Evolutionary conservation across 345 rosid genomes (phyloP).

Genomic region (Populus simonii): DNA sequence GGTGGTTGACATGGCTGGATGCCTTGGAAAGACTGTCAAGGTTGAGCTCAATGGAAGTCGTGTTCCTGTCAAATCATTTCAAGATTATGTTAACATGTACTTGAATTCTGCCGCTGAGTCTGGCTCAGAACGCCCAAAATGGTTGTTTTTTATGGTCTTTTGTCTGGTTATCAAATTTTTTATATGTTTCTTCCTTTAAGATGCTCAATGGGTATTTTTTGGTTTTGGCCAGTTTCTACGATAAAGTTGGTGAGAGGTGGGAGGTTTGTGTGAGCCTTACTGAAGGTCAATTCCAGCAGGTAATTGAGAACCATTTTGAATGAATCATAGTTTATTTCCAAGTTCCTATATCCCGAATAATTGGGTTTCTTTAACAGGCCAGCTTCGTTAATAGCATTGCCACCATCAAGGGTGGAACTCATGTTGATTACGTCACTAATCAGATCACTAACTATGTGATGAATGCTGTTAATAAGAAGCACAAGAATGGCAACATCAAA

Average conservation of each 20-base stretch:
- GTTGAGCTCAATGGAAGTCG: constrained; percentile 78
- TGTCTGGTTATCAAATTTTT: background rate
- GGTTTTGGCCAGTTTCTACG: constrained; percentile 49
- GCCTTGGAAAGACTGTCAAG: constrained; percentile 87
- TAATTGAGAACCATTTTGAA: constrained; percentile 11
- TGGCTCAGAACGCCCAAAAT: constrained; percentile 41
- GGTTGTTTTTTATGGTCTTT: constrained; percentile 33
- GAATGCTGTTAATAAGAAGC: constrained; percentile 73
- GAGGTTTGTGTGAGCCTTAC: constrained; percentile 75
- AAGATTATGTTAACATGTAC: constrained; percentile 74
- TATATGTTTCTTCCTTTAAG: background rate
- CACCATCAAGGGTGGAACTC: constrained; percentile 96
- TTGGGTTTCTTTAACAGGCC: constrained; percentile 46
- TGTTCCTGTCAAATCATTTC: constrained; percentile 70
- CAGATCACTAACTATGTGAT: constrained; percentile 82
- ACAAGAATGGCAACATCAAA: constrained; percentile 75
- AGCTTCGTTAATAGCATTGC: constrained; percentile 90
- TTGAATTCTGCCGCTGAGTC: constrained; percentile 46
- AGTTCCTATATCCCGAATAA: background rate
- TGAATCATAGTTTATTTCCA: background rate
- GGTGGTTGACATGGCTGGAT: constrained; percentile 89
- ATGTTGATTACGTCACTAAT: constrained; percentile 86
- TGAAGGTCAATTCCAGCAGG: constrained; percentile 99
- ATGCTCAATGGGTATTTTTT: constrained; percentile 13
- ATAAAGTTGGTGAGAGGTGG: constrained; percentile 84